Conservation (phyloP, 192 early-diverging fungal genomes). For the Coemansia sp. region DNA sequence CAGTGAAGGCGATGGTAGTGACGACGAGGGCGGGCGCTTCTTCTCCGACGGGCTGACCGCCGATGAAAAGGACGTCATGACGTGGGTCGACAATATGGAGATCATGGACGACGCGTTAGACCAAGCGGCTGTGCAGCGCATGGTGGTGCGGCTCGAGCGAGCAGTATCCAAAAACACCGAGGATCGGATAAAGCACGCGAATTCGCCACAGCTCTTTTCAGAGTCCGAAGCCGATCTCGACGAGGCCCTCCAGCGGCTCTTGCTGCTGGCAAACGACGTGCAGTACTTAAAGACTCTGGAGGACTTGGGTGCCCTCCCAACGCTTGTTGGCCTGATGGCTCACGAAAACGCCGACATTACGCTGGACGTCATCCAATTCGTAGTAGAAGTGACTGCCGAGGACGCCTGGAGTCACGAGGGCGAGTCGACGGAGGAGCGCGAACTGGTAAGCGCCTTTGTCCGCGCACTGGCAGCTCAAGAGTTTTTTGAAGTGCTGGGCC, state of each 20-base stretch:
- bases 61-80: slow-evolving; percentile 76
- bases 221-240: slow-evolving; percentile 96
- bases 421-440: slow-evolving; percentile 58
- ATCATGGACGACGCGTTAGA: slow-evolving; percentile 68
- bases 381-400: slow-evolving; percentile 94
- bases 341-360: slow-evolving; percentile 97
- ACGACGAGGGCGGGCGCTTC: slow-evolving; percentile 80
- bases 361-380: slow-evolving; percentile 78
- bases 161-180: slow-evolving; percentile 88
- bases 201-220: slow-evolving; percentile 71
- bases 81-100: slow-evolving; percentile 85
- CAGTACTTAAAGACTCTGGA: slow-evolving; percentile 74
- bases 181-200: slow-evolving; percentile 76
- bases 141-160: slow-evolving; percentile 84
- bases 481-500: slow-evolving; percentile 74
- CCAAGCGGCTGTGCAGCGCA: slow-evolving; percentile 65
- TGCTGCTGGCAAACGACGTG: slow-evolving; percentile 77
- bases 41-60: slow-evolving; percentile 83
- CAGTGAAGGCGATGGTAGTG: slow-evolving; percentile 49
- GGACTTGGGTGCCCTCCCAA: slow-evolving; percentile 64
- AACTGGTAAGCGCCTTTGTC: slow-evolving; percentile 70
- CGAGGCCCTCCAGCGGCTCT: slow-evolving; percentile 81
- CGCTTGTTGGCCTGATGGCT: slow-evolving; percentile 74
- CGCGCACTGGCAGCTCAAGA: slow-evolving; percentile 69
- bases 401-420: slow-evolving; percentile 72